Evolutionary conservation across 1,284 basidiomycete genomes (phyloP).

Genomic region (Rugosomyces carneus): DNA sequence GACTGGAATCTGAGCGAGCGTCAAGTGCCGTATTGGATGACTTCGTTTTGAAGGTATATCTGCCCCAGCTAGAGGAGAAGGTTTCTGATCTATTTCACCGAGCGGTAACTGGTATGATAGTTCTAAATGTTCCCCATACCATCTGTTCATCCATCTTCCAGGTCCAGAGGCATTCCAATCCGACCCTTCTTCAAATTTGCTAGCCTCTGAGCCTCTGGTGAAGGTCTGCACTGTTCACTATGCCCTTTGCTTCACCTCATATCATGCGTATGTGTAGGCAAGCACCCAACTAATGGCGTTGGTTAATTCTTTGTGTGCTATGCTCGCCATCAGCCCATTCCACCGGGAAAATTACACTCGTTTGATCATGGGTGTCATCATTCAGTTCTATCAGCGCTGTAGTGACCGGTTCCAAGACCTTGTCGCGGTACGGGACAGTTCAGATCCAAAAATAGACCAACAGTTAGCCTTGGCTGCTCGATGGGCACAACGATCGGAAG

Average conservation of each 20-base stretch:
- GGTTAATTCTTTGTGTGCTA: constrained; percentile 88
- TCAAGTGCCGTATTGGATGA: constrained; percentile 84
- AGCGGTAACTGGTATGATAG: constrained; percentile 63
- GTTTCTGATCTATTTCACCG: constrained; percentile 85
- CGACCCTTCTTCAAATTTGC: constrained; percentile 55
- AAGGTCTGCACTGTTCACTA: constrained; percentile 45
- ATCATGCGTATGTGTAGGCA: constrained; percentile 40
- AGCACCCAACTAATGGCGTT: constrained; percentile 84
- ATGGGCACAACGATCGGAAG: constrained; percentile 83
- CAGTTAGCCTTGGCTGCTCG: constrained; percentile 64
- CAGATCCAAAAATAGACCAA: constrained; percentile 34
- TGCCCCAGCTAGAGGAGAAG: constrained; percentile 95
- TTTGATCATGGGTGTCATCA: constrained; percentile 92
- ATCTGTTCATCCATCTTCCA: constrained; percentile 22
- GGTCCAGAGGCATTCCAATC: constrained; percentile 83
- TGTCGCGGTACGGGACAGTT: constrained; percentile 41
- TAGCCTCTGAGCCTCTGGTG: constrained; percentile 69
- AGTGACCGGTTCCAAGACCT: constrained; percentile 82
- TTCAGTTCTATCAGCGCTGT: constrained; percentile 95
- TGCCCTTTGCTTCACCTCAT: background rate
- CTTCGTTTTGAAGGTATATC: constrained; percentile 89
- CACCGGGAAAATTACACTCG: constrained; percentile 92
- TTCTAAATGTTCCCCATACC: background rate
- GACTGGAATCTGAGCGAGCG: constrained; percentile 61
- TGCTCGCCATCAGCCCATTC: constrained; percentile 93